Base-by-base conservation (phyloP, 441 rosid genomes). In the Euphorbia schlechtendalii region DNA sequence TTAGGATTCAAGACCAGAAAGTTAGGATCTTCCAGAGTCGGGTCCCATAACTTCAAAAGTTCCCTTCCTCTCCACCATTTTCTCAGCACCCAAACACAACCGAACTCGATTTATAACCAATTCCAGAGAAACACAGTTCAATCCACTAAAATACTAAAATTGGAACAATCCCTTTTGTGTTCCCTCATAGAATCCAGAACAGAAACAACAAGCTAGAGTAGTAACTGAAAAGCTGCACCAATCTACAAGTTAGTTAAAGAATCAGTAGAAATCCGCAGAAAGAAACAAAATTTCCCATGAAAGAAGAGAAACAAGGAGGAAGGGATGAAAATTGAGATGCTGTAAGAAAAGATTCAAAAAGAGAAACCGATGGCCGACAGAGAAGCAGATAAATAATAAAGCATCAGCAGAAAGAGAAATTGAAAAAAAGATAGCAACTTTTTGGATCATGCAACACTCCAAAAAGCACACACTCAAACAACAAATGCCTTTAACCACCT, bases 361-460 rank as follows among this genome's bases (percentile, higher is more conserved):
- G 76, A 71, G 72, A 76, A 77, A 61, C 69, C 59, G 72, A 77
- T 75, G 82, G 82, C 85, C 80, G 81, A 82, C 81, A 82, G 64
- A 76, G 72, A 70, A 80, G 79, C 81, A 76, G 83, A 78, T 27
- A 27, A 74, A 77, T 73, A 76, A 73, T 70, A 63, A 63, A 70
- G 40, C 68, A 63, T 48, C 68, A 65, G 52, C 49, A 74, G 63
- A 73, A 40, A 70, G 54, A 68, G 43, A 61, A 46, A 63, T 36
- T 24, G 46, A 60, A 49, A 27, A 38, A 56, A 65, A 56, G 57
- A 51, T 36, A 53, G 53, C 32, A 48, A 28, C 71, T 72, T 80
- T 77, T 76, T 56, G 76, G 79, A 81, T 81, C 79, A 81, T 73
- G 74, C 81, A 79, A 82, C 76, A 65, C 81, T 77, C 84, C 89